A percentile compares a stretch with the other conserved stretches of the same genome.
phyloP scores from a whole-genome alignment of 495 filamentous ascomycete genomes.

The Penicillium ucsense region DNA sequence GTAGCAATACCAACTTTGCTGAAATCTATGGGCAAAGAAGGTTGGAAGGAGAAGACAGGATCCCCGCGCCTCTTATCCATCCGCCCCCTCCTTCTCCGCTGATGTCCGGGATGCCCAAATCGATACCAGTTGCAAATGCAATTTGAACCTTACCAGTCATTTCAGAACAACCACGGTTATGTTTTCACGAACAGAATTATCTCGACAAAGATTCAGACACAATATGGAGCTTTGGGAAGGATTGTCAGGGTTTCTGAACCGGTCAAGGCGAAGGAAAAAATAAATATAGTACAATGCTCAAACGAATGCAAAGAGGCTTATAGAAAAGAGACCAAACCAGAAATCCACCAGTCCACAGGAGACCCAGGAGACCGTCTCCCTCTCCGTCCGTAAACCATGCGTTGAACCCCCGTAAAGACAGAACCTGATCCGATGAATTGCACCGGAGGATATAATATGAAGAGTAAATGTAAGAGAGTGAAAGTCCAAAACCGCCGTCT shows the following conservation, averaged over 20 bases:
- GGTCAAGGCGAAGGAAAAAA: no score
- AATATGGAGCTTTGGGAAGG: no score
- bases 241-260: no score
- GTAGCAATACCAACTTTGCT: slow-evolving; percentile 12
- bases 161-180: no score
- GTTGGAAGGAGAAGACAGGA: slow-evolving; percentile 10
- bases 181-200: no score
- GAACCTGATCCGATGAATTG: no score
- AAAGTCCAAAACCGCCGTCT: neutral
- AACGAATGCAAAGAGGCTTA: slow-evolving; percentile 1
- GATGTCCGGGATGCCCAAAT: slow-evolving; percentile 23
- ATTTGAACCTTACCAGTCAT: neutral
- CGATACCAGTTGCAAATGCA: slow-evolving; percentile 6
- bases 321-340: neutral
- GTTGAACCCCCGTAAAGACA: neutral
- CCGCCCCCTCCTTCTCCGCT: slow-evolving; percentile 21
- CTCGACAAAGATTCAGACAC: no score
- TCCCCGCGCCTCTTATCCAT: slow-evolving; percentile 22
- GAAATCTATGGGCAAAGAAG: slow-evolving; percentile 7
- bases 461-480: neutral
- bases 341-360: slow-evolving; percentile 2
- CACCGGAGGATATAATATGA: neutral
- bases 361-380: neutral
- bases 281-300: slow-evolving; percentile 2
- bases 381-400: neutral